Conservation (phyloP, 1,139 yeast genomes). For the Pichia norvegensis region DNA sequence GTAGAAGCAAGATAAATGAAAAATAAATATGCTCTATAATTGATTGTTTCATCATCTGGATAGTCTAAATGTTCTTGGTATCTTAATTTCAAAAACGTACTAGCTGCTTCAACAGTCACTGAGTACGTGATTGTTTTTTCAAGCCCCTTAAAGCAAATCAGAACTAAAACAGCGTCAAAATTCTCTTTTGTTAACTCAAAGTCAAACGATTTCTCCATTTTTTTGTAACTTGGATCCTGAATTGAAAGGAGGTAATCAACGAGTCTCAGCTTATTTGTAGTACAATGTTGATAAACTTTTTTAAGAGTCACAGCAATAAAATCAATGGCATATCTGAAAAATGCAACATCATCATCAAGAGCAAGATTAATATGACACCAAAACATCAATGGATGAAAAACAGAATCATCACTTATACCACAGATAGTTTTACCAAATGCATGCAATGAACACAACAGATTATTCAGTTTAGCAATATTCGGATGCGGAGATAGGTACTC, state of each 20-base stretch:
- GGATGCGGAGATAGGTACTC: slow-evolving; percentile 14
- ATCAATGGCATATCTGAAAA: slow-evolving; percentile 51
- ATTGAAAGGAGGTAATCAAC: slow-evolving; percentile 32
- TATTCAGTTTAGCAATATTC: slow-evolving; percentile 3
- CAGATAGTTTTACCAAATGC: slow-evolving; percentile 55
- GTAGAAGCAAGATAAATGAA: slow-evolving; percentile 47
- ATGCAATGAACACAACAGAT: slow-evolving; percentile 32
- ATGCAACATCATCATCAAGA: slow-evolving; percentile 34
- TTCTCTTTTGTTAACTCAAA: slow-evolving; percentile 38
- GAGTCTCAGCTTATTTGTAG: slow-evolving; percentile 8
- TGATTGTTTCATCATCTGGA: slow-evolving; percentile 15
- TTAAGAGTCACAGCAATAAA: slow-evolving; percentile 31
- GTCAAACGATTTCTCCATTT: slow-evolving; percentile 40
- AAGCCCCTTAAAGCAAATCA: slow-evolving; percentile 53
- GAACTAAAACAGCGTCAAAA: slow-evolving; percentile 50
- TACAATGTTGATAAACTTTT: slow-evolving; percentile 23
- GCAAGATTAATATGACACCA: slow-evolving; percentile 53
- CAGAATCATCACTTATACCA: slow-evolving; percentile 52
- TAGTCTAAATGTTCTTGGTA: slow-evolving; percentile 29
- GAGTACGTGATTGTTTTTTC: slow-evolving; percentile 54
- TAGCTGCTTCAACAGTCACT: slow-evolving; percentile 47
- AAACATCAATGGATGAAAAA: slow-evolving; percentile 49
- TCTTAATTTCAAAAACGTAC: slow-evolving; percentile 41
- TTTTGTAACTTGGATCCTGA: slow-evolving; percentile 35
- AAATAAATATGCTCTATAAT: slow-evolving; percentile 41